Conservation (phyloP, 495 filamentous ascomycete genomes). For the Neurospora discreta region DNA sequence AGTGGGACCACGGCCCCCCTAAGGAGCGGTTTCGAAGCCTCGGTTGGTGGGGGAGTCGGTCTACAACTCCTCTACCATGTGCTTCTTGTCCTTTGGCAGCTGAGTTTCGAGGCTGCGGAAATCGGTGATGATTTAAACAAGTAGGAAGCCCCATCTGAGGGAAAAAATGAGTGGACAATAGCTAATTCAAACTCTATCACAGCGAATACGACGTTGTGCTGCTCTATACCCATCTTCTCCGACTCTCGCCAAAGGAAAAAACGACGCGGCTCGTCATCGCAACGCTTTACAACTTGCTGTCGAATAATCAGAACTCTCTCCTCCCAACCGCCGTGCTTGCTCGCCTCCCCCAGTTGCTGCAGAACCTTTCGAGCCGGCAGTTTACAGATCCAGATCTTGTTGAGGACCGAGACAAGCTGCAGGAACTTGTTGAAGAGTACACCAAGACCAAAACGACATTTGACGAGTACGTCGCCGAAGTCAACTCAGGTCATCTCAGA, state of each 20-base stretch:
- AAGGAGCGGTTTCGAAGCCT: constrained; percentile 45
- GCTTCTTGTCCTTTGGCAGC: constrained; percentile 85
- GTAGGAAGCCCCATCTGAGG: constrained; percentile 37
- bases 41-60: constrained; percentile 70
- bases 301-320: constrained; percentile 62
- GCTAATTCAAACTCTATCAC: constrained; percentile 1
- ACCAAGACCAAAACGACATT: constrained; percentile 95
- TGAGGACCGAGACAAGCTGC: constrained; percentile 69
- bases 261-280: constrained; percentile 85
- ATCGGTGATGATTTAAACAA: constrained; percentile 81
- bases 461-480: constrained; percentile 86
- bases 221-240: constrained; percentile 79
- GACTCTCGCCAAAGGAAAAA: constrained; percentile 94
- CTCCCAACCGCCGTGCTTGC: constrained; percentile 73
- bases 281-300: constrained; percentile 76
- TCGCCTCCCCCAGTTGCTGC: constrained; percentile 67
- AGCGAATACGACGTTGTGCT: constrained; percentile 89
- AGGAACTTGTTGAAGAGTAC: constrained; percentile 79
- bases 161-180: constrained; percentile 10
- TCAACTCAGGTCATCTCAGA: constrained; percentile 77
- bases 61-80: constrained; percentile 93
- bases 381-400: constrained; percentile 80
- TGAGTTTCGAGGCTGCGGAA: constrained; percentile 77
- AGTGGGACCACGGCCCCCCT: constrained; percentile 48
- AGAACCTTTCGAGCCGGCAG: constrained; percentile 72